These are phyloP conservation scores for Fomes fomentarius DNA, from an alignment of 1,284 basidiomycete species.

Conservation along the genomic window DNA sequence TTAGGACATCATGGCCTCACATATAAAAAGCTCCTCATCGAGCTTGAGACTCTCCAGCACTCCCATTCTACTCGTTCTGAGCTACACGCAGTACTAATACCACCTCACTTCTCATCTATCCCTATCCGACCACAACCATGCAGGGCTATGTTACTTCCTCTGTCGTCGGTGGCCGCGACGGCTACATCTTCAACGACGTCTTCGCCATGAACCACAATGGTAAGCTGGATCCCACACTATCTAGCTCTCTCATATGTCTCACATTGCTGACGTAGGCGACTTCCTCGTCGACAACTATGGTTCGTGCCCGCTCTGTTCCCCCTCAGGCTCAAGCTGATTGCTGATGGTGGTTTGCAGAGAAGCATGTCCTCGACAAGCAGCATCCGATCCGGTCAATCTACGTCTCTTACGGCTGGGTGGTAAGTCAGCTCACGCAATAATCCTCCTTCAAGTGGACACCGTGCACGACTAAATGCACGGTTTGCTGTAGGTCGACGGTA, in stretches of 20 bases:
- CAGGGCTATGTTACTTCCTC: conserved; percentile 10
- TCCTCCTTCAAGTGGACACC: neutral
- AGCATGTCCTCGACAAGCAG: conserved; percentile 5
- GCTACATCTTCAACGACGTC: conserved; percentile 14
- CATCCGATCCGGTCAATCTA: conserved; percentile 16
- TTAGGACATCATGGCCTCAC: no score
- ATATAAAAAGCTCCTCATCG: no score
- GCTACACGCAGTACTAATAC: no score
- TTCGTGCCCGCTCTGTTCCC: neutral
- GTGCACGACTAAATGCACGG: neutral
- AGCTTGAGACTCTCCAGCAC: no score
- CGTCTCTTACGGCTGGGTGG: conserved; percentile 13
- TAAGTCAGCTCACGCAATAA: neutral
- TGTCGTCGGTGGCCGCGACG: conserved; percentile 16
- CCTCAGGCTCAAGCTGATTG: no score
- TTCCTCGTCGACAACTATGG: neutral
- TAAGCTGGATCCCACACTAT: neutral
- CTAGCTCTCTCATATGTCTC: no score
- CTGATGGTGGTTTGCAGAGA: neutral
- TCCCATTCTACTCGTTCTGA: no score
- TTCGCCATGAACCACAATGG: neutral
- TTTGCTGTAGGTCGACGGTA: conserved; percentile 17
- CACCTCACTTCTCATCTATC: no score
- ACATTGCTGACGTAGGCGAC: neutral
- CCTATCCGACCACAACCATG: neutral